Evolutionary conservation across 169 alveolate species (phyloP).

Genomic region (Cryptosporidium viatorum): DNA sequence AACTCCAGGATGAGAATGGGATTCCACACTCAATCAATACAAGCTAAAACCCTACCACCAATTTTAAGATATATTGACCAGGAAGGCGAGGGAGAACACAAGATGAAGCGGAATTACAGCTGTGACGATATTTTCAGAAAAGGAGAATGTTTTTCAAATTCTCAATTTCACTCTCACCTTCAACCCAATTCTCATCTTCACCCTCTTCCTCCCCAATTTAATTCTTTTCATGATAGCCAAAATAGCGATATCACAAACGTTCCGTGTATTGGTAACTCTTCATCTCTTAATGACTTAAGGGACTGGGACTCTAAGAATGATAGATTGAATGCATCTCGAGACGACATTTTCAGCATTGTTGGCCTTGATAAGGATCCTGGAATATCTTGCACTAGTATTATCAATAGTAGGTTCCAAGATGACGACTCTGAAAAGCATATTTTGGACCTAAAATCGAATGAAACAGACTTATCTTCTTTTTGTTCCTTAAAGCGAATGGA

Average conservation of each 20-base stretch:
- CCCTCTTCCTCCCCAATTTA: background rate
- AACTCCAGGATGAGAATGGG: background rate
- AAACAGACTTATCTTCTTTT: slow-evolving; percentile 13
- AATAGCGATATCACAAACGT: slow-evolving; percentile 8
- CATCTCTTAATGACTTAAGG: background rate
- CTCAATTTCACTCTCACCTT: background rate
- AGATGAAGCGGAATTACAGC: slow-evolving; percentile 17
- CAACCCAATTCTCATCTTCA: background rate
- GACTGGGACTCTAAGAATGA: slow-evolving; percentile 2
- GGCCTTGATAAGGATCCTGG: slow-evolving; percentile 4
- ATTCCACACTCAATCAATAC: background rate
- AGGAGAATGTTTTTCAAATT: background rate
- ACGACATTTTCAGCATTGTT: background rate
- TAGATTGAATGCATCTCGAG: background rate
- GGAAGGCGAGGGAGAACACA: background rate
- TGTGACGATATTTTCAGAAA: slow-evolving; percentile 3
- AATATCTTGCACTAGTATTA: background rate
- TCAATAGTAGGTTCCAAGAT: slow-evolving; percentile 6
- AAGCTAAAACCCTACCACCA: background rate
- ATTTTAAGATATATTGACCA: background rate
- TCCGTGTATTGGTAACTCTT: background rate
- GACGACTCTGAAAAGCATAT: slow-evolving; percentile 15
- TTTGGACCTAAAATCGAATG: slow-evolving; percentile 3
- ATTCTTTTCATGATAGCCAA: background rate
- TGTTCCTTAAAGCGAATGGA: slow-evolving; percentile 44